Base-by-base conservation (phyloP, 495 filamentous ascomycete genomes). In the Oidiodendron maius region DNA sequence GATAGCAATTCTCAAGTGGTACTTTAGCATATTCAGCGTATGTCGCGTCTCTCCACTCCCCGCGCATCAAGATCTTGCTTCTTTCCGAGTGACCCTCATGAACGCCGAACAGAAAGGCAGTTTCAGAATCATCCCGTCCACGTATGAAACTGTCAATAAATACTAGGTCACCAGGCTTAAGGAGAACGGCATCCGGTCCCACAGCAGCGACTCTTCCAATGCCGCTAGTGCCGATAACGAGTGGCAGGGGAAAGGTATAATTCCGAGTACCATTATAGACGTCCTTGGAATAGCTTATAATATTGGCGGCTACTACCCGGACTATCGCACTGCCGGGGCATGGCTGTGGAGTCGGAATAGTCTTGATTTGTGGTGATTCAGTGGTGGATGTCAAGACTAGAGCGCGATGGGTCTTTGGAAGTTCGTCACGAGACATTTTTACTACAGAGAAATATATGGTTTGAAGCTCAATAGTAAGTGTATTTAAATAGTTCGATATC, bases 161-260 rank as follows among this genome's bases (percentile, higher is more conserved):
- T 15, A 77, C 77, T 13, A 80, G 57, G n/a, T 78, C 65, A 0
- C 69, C 73, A 8, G 57, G 46, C 23, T 60, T 58, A 12, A 78
- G 52, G 11, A 46, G 35, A 0, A 64, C 67, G 4, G 73, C 64
- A 53, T 80, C 75, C 0, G 67, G 46, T 3, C 74, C 71, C 4
- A 71, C 57, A 1, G 66, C 59, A 2, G 60, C 62, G 36, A 80
- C 55, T 23, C 73, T 74, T 5, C 64, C 76, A 38, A 81, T 64
- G 50, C 62, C 65, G 20, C 35, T 47, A 1, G 40, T 44, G 39
- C 61, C 61, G 9, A 55, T 52, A 24, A 48, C 41, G n/a, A 60
- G 43, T 10, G 56, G 48, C 8, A 38, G 34, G 8, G 39, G 24
- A 12, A 49, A 37, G 0, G 53, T 12, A n/a, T 57, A 49, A 22